Evolutionary conservation across 345 rosid species (phyloP).

Genomic region (Pugionium cornutum): DNA sequence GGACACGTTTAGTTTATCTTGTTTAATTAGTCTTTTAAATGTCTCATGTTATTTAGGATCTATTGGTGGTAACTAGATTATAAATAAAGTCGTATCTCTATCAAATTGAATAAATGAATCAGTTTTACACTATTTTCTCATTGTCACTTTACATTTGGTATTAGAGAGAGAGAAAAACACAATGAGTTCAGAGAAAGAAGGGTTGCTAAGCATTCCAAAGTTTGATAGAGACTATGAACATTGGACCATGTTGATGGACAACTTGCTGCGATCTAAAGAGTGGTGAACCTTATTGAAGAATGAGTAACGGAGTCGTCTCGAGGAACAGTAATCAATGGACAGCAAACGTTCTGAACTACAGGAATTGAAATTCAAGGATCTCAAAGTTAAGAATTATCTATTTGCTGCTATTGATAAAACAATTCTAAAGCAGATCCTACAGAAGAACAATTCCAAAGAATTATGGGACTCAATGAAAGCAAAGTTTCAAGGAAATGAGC

Average conservation of each 20-base stretch:
- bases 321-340: not conserved
- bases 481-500: not conserved
- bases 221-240: not conserved
- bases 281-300: not conserved
- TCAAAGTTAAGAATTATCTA: not conserved
- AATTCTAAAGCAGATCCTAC: not conserved
- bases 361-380: not conserved
- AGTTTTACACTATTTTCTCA: too few relatives aligned
- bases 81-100: too few relatives aligned
- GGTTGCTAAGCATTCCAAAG: not conserved
- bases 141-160: not conserved
- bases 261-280: not conserved
- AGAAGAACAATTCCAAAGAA: not conserved
- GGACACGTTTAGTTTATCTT: too few relatives aligned
- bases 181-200: not conserved
- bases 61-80: too few relatives aligned
- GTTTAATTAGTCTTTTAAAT: too few relatives aligned
- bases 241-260: not conserved
- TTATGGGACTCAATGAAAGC: slow-evolving; percentile 1
- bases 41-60: too few relatives aligned
- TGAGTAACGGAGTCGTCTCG: not conserved
- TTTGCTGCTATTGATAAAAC: not conserved
- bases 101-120: too few relatives aligned
- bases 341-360: not conserved
- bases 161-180: not conserved